phyloP scores from a whole-genome alignment of 495 filamentous ascomycete genomes.

The Daldinia loculata region DNA sequence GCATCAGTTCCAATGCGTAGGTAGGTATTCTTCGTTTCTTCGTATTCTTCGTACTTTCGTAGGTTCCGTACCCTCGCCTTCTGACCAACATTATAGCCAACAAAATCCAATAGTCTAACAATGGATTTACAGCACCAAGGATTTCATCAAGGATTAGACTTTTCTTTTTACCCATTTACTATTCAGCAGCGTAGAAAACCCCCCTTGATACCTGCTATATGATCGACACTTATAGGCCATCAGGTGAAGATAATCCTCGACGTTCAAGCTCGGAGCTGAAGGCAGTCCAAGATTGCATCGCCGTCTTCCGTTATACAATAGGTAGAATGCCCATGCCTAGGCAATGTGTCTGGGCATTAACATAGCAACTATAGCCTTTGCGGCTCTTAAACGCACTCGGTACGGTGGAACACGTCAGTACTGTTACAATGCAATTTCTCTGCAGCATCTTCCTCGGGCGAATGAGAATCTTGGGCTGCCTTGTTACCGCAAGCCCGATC shows the following conservation, averaged over 20 bases:
- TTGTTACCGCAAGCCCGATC: conserved; percentile 35
- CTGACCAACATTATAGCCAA: conserved; percentile 5
- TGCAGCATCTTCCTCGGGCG: conserved; percentile 20
- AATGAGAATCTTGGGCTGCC: conserved; percentile 35
- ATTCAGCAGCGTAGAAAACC: conserved; percentile 1
- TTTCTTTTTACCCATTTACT: conserved; percentile 1
- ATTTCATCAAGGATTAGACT: background rate
- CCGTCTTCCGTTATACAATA: conserved; percentile 15
- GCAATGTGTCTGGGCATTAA: background rate
- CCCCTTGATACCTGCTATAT: conserved; percentile 23
- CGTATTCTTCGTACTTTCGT: background rate
- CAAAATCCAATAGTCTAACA: conserved; percentile 34
- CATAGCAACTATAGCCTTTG: conserved; percentile 9
- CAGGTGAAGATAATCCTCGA: conserved; percentile 26
- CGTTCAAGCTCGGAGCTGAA: conserved; percentile 34
- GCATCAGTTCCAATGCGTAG: background rate
- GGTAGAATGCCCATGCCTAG: background rate
- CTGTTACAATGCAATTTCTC: conserved; percentile 41
- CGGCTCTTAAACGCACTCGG: conserved; percentile 13
- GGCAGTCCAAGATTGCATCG: conserved; percentile 7
- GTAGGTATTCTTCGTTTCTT: no score
- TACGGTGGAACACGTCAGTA: conserved; percentile 29
- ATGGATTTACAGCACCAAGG: conserved; percentile 8
- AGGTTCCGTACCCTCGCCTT: background rate
- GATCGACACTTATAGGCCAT: conserved; percentile 40